phyloP scores from a whole-genome alignment of 495 filamentous ascomycete species.

The Pyronema domesticum region DNA sequence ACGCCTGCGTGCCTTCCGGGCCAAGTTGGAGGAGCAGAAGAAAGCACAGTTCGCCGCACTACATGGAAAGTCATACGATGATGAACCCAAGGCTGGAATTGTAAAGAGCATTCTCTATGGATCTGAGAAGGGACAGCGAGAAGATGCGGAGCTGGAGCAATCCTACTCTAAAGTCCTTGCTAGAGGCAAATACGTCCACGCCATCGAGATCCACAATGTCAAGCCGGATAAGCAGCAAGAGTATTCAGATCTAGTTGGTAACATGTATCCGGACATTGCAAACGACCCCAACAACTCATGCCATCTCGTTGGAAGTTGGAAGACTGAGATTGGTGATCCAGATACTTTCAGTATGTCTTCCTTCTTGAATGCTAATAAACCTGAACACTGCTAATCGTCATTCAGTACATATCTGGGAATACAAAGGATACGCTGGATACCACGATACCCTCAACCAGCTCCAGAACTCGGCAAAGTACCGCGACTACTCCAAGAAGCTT shows the following conservation, averaged over 20 bases:
- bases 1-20: constrained; percentile 71
- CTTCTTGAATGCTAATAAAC: not conserved
- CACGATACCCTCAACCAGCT: constrained; percentile 80
- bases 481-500: constrained; percentile 54
- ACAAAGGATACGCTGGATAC: constrained; percentile 85
- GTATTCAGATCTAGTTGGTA: constrained; percentile 79
- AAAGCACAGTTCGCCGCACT: constrained; percentile 19
- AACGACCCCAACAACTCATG: constrained; percentile 68
- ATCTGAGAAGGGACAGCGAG: constrained; percentile 77
- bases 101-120: constrained; percentile 68
- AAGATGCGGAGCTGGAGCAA: constrained; percentile 86
- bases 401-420: constrained; percentile 96
- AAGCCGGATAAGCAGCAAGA: constrained; percentile 91
- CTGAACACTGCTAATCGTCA: constrained; percentile 7
- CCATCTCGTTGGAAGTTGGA: constrained; percentile 92
- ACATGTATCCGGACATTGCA: constrained; percentile 82
- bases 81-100: constrained; percentile 9
- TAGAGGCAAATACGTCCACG: constrained; percentile 93
- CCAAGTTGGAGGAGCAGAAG: constrained; percentile 53
- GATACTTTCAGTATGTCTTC: constrained; percentile 76
- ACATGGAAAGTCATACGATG: constrained; percentile 10
- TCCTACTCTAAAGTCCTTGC: constrained; percentile 88
- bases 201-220: constrained; percentile 91
- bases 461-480: constrained; percentile 58
- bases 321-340: constrained; percentile 93